These are phyloP conservation scores for Phyllosticta citribraziliensis DNA, from an alignment of 2,329 filamentous ascomycete genomes.

Conservation along the genomic window DNA sequence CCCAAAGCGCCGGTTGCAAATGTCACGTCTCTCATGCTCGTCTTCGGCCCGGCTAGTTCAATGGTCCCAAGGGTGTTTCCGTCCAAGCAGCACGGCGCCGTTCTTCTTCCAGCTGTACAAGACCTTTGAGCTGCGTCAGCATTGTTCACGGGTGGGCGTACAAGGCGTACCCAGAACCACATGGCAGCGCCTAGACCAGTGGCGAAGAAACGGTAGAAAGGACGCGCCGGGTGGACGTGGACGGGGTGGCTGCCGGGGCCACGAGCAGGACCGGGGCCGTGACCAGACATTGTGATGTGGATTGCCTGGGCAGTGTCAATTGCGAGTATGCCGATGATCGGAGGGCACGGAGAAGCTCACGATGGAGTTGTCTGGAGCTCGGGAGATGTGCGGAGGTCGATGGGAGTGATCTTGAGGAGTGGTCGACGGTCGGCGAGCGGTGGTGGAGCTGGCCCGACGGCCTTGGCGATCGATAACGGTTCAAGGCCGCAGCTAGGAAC, in stretches of 20 bases:
- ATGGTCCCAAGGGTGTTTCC: constrained; percentile 96
- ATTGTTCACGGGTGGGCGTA: background rate
- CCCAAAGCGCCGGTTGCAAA: background rate
- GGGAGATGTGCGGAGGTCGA: background rate
- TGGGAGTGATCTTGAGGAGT: background rate
- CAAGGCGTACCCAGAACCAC: constrained; percentile 89
- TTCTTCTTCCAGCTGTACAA: constrained; percentile 97
- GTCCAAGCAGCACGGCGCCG: constrained; percentile 78
- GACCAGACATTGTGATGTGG: constrained; percentile 6
- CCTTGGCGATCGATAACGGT: background rate
- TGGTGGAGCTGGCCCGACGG: background rate
- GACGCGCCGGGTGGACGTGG: constrained; percentile 51
- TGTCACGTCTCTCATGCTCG: background rate
- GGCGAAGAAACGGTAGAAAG: constrained; percentile 74
- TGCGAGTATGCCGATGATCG: background rate
- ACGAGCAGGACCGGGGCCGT: constrained; percentile 6
- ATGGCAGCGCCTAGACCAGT: constrained; percentile 87
- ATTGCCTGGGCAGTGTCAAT: background rate
- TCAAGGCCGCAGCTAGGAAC: background rate
- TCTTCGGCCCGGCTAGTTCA: constrained; percentile 27
- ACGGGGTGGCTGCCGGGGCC: constrained; percentile 38
- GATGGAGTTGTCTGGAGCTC: background rate
- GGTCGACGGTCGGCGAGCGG: background rate
- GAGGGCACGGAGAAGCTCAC: background rate
- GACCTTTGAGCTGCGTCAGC: constrained; percentile 45